Conservation (phyloP, 495 filamentous ascomycete genomes). For the Parmelia sp. region DNA sequence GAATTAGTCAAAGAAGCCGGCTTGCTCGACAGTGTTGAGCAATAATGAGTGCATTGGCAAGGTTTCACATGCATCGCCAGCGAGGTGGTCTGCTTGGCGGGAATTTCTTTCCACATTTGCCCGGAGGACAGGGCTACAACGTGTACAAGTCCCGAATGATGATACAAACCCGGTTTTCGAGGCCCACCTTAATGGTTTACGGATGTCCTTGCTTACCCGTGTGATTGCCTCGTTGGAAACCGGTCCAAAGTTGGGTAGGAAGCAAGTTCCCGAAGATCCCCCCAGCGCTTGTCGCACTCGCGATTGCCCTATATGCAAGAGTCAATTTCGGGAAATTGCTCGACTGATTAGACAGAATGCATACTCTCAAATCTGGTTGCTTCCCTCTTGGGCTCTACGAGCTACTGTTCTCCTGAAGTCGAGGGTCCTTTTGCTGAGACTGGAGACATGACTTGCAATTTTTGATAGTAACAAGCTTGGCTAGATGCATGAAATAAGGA, state of each 20-base stretch:
- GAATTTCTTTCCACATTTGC: neutral
- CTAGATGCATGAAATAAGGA: neutral
- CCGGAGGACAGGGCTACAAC: neutral
- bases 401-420: neutral
- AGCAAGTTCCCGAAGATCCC: neutral
- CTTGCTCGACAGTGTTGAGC: constrained; percentile 44
- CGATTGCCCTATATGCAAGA: neutral
- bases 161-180: neutral
- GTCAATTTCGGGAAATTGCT: neutral
- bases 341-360: neutral
- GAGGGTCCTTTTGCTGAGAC: neutral
- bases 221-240: neutral
- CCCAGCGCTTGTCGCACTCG: constrained; percentile 2
- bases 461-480: neutral
- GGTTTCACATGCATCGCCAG: constrained; percentile 22
- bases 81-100: constrained; percentile 1
- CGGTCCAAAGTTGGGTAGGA: neutral
- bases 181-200: neutral
- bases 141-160: neutral
- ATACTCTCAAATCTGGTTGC: too few species aligned
- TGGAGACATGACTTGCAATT: neutral
- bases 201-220: neutral
- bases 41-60: constrained; percentile 27
- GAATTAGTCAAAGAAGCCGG: constrained; percentile 52
- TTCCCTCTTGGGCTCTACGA: neutral